These are phyloP conservation scores for Hirsutella minnesotensis DNA, from an alignment of 2,329 filamentous ascomycete species.

Conservation along the genomic window DNA sequence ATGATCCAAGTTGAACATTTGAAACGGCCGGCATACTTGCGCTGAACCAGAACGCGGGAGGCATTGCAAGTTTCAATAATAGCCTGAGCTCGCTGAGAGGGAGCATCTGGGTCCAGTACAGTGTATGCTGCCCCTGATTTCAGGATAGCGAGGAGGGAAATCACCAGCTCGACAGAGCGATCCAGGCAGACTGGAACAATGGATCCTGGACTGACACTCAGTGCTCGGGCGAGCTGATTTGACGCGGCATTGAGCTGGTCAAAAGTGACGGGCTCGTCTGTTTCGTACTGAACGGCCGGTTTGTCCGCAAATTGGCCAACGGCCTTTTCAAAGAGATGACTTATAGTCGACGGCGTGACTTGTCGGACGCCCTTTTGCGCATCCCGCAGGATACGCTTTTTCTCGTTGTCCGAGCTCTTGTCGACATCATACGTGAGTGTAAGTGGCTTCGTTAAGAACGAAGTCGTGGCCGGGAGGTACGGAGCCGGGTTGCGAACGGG, in stretches of 20 bases:
- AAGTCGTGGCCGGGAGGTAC: not conserved
- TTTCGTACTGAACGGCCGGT: not conserved
- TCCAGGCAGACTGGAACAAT: conserved; percentile 2
- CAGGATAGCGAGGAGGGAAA: conserved; percentile 10
- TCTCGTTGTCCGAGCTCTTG: not conserved
- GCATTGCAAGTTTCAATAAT: conserved; percentile 7
- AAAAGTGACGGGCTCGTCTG: not conserved
- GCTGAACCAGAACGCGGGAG: conserved; percentile 1
- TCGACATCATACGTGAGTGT: not conserved
- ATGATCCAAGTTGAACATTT: not conserved
- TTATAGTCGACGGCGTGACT: not conserved
- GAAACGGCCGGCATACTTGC: not conserved
- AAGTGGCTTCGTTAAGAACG: not conserved
- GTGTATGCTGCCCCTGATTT: conserved; percentile 12
- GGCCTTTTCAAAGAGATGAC: not conserved
- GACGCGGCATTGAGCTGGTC: not conserved
- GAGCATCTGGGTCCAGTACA: conserved; percentile 9
- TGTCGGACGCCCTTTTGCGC: not conserved
- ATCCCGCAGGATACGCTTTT: not conserved
- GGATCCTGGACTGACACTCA: not conserved
- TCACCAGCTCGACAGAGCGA: conserved; percentile 5
- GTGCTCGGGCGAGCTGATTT: not conserved
- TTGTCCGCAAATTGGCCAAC: not conserved
- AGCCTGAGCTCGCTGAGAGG: conserved; percentile 6
- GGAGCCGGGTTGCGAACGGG: not conserved